phyloP scores from a whole-genome alignment of 352 stramenopile species.

The Phytophthora uliginosa region DNA sequence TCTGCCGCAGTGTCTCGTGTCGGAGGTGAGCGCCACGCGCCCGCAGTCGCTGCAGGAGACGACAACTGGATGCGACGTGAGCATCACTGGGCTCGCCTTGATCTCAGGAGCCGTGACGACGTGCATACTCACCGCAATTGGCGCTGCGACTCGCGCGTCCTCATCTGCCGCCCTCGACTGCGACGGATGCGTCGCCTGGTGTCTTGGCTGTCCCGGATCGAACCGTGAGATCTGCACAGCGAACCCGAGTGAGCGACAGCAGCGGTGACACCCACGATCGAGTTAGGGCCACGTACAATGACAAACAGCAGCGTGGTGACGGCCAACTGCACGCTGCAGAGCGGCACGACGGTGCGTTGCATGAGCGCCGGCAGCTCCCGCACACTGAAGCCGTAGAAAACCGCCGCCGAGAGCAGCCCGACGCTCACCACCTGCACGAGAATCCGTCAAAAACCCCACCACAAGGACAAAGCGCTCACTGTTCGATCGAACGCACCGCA shows the following conservation, averaged over 20 bases:
- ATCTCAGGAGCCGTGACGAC: neutral
- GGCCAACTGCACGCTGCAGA: conserved; percentile 57
- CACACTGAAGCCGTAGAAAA: conserved; percentile 61
- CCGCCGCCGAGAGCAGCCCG: conserved; percentile 42
- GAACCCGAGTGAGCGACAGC: neutral
- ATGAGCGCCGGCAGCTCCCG: conserved; percentile 53
- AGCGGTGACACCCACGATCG: neutral
- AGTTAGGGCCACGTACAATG: conserved; percentile 27
- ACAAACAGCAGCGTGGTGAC: conserved; percentile 45
- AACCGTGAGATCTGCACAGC: conserved; percentile 60
- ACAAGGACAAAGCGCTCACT: neutral
- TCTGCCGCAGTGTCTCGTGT: conserved; percentile 90
- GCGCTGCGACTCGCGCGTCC: conserved; percentile 2
- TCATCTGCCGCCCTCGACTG: neutral
- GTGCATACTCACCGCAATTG: conserved; percentile 1
- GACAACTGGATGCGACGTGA: conserved; percentile 21
- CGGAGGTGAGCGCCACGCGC: conserved; percentile 17
- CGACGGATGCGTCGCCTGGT: conserved; percentile 11
- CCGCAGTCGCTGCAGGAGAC: conserved; percentile 52
- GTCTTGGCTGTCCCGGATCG: conserved; percentile 38
- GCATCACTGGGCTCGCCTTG: conserved; percentile 5
- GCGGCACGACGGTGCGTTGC: conserved; percentile 41
- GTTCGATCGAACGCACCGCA: conserved; percentile 29
- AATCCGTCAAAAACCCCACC: neutral
- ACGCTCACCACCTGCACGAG: conserved; percentile 46